Evolutionary conservation across 2,329 filamentous ascomycete genomes (phyloP).

Genomic region (Cadophora sp.): DNA sequence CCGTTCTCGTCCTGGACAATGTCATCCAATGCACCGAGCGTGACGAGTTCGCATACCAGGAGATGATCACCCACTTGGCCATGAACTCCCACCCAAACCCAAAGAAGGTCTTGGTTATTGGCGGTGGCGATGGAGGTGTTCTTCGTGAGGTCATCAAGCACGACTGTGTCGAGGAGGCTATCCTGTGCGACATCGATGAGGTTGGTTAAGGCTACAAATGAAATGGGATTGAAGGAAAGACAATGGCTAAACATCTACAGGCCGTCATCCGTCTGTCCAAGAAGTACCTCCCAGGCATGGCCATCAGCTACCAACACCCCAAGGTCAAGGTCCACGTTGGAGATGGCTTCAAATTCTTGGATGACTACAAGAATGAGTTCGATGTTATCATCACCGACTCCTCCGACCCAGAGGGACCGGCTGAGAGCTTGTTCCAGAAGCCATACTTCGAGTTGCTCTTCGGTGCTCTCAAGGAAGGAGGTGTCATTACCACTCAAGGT

Average conservation of each 20-base stretch:
- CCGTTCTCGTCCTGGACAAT: constrained; percentile 95
- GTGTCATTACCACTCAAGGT: constrained; percentile 99
- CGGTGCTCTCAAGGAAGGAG: constrained; percentile 89
- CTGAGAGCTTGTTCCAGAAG: constrained; percentile 97
- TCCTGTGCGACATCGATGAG: constrained; percentile 98
- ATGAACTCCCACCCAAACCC: constrained; percentile 99
- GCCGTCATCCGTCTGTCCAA: constrained; percentile 98
- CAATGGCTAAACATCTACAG: constrained; percentile 48
- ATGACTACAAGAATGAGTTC: constrained; percentile 95
- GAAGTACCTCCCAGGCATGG: constrained; percentile 95
- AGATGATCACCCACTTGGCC: constrained; percentile 99
- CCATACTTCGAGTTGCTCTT: constrained; percentile 95
- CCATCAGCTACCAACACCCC: constrained; percentile 90
- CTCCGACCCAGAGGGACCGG: constrained; percentile 95
- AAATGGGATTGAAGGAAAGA: constrained; percentile 8
- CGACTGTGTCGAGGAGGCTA: constrained; percentile 93
- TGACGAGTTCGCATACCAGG: constrained; percentile 99
- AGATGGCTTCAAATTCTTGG: constrained; percentile 98
- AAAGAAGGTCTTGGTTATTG: constrained; percentile 98
- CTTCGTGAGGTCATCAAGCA: constrained; percentile 99
- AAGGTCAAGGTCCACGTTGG: constrained; percentile 92
- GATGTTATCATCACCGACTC: constrained; percentile 99
- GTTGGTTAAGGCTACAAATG: constrained; percentile 49
- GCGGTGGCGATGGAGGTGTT: constrained; percentile 95
- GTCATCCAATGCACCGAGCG: constrained; percentile 99